Evolutionary conservation across 116 monocot genomes (phyloP).

Genomic region (Phalaenopsis hybrid): DNA sequence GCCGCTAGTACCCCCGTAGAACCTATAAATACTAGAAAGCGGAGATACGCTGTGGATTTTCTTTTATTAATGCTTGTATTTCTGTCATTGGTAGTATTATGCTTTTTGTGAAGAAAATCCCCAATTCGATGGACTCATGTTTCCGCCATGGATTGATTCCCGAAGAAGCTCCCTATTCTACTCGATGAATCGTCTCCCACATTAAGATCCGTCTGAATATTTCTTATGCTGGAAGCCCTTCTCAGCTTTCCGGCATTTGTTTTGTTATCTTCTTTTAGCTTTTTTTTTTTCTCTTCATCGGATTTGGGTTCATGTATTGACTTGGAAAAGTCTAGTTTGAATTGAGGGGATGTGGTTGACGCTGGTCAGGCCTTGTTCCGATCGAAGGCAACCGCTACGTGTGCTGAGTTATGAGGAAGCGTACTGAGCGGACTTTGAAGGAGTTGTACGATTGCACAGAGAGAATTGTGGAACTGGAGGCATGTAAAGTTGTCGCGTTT

Average conservation of each 20-base stretch:
- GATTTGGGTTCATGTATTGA: neutral
- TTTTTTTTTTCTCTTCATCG: neutral
- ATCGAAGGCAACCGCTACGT: neutral
- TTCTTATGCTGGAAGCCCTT: neutral
- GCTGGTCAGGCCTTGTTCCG: neutral
- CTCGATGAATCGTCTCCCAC: neutral
- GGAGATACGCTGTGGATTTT: neutral
- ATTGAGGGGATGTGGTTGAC: neutral
- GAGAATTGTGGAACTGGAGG: constrained; percentile 27
- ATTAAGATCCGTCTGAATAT: constrained; percentile 7
- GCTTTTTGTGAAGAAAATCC: neutral
- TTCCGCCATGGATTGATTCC: constrained; percentile 16
- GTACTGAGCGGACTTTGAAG: constrained; percentile 17
- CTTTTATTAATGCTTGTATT: neutral
- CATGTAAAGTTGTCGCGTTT: constrained; percentile 36
- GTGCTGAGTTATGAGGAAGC: constrained; percentile 23
- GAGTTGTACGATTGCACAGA: constrained; percentile 29
- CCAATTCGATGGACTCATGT: neutral
- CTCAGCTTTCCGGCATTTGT: neutral
- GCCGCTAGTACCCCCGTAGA: too few relatives aligned
- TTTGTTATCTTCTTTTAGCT: neutral
- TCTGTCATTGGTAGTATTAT: neutral
- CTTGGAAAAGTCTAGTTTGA: constrained; percentile 1
- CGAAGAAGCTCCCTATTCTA: neutral
- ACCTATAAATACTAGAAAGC: neutral